phyloP scores from a whole-genome alignment of 2,329 filamentous ascomycete species.

The Xylariaceae sp. region DNA sequence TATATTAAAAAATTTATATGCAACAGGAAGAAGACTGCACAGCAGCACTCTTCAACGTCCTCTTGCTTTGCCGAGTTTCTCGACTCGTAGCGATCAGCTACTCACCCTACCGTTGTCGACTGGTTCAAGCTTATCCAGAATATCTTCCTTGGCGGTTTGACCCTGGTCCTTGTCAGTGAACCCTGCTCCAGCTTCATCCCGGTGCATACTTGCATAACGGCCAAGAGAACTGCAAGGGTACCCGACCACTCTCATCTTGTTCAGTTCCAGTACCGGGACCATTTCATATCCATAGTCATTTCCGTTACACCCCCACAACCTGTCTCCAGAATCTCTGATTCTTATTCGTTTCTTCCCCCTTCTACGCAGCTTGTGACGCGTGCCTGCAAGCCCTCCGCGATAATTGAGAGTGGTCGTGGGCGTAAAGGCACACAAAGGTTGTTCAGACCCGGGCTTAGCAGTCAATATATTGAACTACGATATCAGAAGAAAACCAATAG shows the following conservation, averaged over 20 bases:
- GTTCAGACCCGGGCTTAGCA: slow-evolving; percentile 29
- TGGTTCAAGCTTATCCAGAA: slow-evolving; percentile 12
- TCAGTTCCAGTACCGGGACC: slow-evolving; percentile 37
- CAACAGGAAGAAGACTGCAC: slow-evolving; percentile 2
- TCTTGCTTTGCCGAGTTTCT: slow-evolving; percentile 5
- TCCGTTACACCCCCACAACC: slow-evolving; percentile 39
- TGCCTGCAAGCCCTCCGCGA: slow-evolving; percentile 34
- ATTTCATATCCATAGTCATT: slow-evolving; percentile 40
- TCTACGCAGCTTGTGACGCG: slow-evolving; percentile 28
- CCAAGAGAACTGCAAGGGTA: slow-evolving; percentile 40
- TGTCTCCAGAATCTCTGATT: slow-evolving; percentile 21
- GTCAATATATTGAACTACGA: slow-evolving; percentile 28
- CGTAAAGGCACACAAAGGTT: slow-evolving; percentile 30
- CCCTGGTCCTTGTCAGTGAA: slow-evolving; percentile 32
- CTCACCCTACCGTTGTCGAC: not conserved
- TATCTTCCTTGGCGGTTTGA: slow-evolving; percentile 24
- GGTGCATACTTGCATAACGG: slow-evolving; percentile 41
- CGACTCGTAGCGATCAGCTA: slow-evolving; percentile 16
- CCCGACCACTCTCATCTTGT: slow-evolving; percentile 40
- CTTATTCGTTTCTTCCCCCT: slow-evolving; percentile 33
- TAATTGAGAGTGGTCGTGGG: slow-evolving; percentile 23
- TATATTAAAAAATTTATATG: slow-evolving; percentile 18
- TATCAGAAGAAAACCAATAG: slow-evolving; percentile 29
- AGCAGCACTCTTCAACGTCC: slow-evolving; percentile 3
- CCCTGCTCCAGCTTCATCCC: slow-evolving; percentile 37